phyloP scores from a whole-genome alignment of 1,284 basidiomycete genomes.

The Bjerkandera adusta region DNA sequence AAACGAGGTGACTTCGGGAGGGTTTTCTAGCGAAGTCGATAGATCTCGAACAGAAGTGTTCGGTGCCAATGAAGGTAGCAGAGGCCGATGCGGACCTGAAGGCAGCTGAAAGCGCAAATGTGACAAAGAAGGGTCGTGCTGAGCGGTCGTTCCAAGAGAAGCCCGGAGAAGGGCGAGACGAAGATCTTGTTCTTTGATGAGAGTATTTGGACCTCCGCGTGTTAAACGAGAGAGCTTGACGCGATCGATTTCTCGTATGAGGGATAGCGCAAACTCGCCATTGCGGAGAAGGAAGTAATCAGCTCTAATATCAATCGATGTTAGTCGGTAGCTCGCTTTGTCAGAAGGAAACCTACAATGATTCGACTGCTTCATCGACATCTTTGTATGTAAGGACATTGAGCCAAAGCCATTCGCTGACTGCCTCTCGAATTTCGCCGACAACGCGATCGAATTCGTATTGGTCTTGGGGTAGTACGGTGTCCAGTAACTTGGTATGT shows the following conservation, averaged over 20 bases:
- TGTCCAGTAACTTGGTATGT: slow-evolving; percentile 63
- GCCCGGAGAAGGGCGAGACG: slow-evolving; percentile 80
- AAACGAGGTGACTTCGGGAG: slow-evolving; percentile 52
- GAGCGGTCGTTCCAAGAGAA: slow-evolving; percentile 81
- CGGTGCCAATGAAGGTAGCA: slow-evolving; percentile 57
- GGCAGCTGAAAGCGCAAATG: slow-evolving; percentile 74
- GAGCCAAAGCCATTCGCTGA: slow-evolving; percentile 90
- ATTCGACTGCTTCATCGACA: slow-evolving; percentile 74
- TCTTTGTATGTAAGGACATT: slow-evolving; percentile 84
- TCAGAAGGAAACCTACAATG: slow-evolving; percentile 49
- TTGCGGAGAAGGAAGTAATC: slow-evolving; percentile 87
- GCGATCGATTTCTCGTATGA: slow-evolving; percentile 81
- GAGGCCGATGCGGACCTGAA: slow-evolving; percentile 73
- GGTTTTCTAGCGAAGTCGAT: slow-evolving; percentile 29
- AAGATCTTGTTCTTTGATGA: slow-evolving; percentile 86
- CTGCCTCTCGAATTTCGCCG: slow-evolving; percentile 64
- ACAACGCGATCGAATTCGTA: slow-evolving; percentile 76
- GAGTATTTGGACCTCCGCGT: slow-evolving; percentile 58
- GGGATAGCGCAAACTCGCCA: slow-evolving; percentile 79
- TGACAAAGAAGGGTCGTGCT: slow-evolving; percentile 73
- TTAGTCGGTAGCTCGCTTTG: background rate
- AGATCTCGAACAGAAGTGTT: slow-evolving; percentile 30
- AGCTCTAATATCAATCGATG: slow-evolving; percentile 42
- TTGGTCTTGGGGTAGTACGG: slow-evolving; percentile 68
- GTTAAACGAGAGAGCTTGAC: slow-evolving; percentile 76